phyloP scores from a whole-genome alignment of 129 eudicot species.

The Flaveria brownii region DNA sequence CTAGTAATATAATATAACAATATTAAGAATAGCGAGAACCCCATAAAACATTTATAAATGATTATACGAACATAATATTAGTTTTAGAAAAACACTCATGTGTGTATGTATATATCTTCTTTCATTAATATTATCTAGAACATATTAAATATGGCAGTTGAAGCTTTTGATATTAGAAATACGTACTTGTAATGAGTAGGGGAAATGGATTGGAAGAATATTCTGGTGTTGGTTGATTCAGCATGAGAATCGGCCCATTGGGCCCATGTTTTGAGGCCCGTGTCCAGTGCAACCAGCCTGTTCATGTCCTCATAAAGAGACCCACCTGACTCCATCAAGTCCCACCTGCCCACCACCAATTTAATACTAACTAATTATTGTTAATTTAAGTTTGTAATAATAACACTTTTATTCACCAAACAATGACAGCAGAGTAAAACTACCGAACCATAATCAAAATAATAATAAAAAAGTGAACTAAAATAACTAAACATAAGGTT shows the following conservation, averaged over 20 bases:
- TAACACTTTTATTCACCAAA: neutral
- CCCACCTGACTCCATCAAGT: constrained; percentile 72
- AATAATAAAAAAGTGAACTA: too few species aligned
- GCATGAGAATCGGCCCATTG: constrained; percentile 75
- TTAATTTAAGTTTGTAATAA: too few species aligned
- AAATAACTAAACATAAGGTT: too few species aligned
- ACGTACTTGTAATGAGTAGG: constrained; percentile 92
- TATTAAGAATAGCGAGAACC: too few species aligned
- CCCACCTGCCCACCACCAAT: constrained; percentile 71
- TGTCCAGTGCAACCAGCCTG: constrained; percentile 60
- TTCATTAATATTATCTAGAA: too few species aligned
- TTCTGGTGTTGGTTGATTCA: constrained; percentile 46
- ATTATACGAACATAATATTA: too few species aligned
- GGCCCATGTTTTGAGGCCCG: constrained; percentile 89
- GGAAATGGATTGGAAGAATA: constrained; percentile 82
- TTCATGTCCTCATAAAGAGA: constrained; percentile 68
- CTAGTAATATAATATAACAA: too few species aligned
- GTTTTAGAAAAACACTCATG: too few species aligned
- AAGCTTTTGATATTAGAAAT: neutral
- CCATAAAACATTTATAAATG: too few species aligned
- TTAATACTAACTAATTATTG: neutral
- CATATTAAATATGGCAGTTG: too few species aligned
- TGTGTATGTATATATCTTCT: too few species aligned
- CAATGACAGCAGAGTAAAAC: neutral
- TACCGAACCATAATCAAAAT: too few species aligned